A percentile compares a stretch with the other conserved stretches of the same genome.
phyloP scores from a whole-genome alignment of 192 early-diverging fungal species.

The Backusella tarrabulga region DNA sequence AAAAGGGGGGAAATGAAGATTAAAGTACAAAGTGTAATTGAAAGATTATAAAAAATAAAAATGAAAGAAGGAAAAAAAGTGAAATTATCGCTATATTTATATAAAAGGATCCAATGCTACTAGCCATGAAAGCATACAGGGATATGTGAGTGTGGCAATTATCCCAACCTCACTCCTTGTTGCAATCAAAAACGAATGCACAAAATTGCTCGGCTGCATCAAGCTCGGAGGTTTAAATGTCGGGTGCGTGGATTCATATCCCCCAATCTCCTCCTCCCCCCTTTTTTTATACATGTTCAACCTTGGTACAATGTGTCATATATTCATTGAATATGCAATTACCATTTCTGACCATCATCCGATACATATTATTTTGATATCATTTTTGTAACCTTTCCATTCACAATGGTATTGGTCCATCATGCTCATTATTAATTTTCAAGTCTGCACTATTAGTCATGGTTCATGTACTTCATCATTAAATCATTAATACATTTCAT shows the following conservation, averaged over 20 bases:
- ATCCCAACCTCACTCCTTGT: constrained; percentile 4
- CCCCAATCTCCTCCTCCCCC: background rate
- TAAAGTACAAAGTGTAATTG: background rate
- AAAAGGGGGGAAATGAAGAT: background rate
- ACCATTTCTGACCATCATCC: background rate
- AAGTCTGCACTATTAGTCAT: background rate
- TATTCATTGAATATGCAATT: background rate
- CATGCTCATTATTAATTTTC: background rate
- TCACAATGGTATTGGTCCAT: background rate
- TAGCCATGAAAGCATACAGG: background rate
- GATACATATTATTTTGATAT: background rate
- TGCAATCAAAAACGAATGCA: background rate
- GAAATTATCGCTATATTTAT: background rate
- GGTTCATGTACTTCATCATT: background rate
- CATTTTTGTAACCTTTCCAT: background rate
- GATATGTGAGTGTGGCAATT: constrained; percentile 6
- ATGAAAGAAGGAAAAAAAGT: background rate
- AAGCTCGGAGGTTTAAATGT: background rate
- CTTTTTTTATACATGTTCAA: background rate
- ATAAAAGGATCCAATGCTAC: background rate
- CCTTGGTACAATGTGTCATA: background rate
- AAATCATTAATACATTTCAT: background rate
- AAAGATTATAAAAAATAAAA: background rate
- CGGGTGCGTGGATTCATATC: background rate
- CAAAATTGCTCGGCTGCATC: background rate